These are phyloP conservation scores for Zostera marina DNA, from an alignment of 116 monocot species.

Conservation along the genomic window DNA sequence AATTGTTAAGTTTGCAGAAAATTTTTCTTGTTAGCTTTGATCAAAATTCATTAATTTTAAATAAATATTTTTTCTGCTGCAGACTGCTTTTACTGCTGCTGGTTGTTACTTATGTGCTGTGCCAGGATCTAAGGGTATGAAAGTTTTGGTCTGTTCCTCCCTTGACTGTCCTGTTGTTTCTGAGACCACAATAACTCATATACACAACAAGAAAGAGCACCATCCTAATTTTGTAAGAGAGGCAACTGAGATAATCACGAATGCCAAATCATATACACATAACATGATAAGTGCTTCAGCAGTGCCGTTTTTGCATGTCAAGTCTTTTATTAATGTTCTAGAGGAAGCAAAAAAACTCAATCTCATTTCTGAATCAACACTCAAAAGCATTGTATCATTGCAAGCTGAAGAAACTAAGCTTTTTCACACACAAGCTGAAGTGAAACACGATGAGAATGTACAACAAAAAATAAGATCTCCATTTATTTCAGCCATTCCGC, in stretches of 20 bases:
- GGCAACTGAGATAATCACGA: conserved; percentile 36
- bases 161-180: conserved; percentile 30
- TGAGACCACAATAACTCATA: conserved; percentile 10
- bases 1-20: no score
- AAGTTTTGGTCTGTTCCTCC: conserved; percentile 47
- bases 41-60: not conserved
- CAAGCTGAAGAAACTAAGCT: conserved; percentile 39
- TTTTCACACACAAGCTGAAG: conserved; percentile 30
- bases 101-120: conserved; percentile 78
- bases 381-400: conserved; percentile 31
- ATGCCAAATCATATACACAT: conserved; percentile 22
- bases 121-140: conserved; percentile 72
- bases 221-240: conserved; percentile 11
- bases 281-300: conserved; percentile 9
- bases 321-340: conserved; percentile 35
- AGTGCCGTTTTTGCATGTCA: conserved; percentile 30
- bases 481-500: conserved; percentile 8
- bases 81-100: conserved; percentile 86
- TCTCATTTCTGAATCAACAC: conserved; percentile 55
- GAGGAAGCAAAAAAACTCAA: conserved; percentile 43
- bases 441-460: conserved; percentile 1
- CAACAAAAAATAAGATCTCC: conserved; percentile 9
- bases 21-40: no score
- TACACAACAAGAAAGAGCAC: conserved; percentile 3
- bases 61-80: conserved; percentile 12